A percentile compares a stretch with the other conserved stretches of the same genome.
Evolutionary conservation across 225 moss, liverwort and hornwort species (phyloP).

Genomic region (Physcomitrellopsis africana): DNA sequence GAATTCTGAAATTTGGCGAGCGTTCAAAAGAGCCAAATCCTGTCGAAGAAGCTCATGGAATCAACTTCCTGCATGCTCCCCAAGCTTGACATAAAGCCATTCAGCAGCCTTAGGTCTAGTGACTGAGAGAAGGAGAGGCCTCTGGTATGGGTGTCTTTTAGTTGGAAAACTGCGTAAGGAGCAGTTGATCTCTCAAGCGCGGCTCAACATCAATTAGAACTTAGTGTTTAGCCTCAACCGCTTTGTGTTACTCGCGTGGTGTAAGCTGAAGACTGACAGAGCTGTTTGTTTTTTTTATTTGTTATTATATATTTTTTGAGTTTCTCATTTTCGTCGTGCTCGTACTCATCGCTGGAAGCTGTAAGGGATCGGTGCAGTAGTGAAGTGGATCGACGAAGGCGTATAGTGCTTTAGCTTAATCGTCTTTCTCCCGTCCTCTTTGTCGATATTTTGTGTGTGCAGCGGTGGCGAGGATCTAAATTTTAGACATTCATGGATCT

Average conservation of each 20-base stretch:
- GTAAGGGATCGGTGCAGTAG: too few species aligned
- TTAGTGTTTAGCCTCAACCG: too few species aligned
- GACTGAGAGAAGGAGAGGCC: not conserved
- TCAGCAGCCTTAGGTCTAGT: not conserved
- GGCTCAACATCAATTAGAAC: too few species aligned
- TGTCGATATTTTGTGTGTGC: not conserved
- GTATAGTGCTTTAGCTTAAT: not conserved
- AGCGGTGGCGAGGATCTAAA: not conserved
- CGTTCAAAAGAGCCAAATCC: not conserved
- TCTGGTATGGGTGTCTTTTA: not conserved
- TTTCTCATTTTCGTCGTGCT: too few species aligned
- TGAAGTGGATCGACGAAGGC: not conserved
- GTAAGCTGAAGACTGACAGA: too few species aligned
- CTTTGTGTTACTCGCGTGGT: too few species aligned
- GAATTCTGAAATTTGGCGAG: not conserved
- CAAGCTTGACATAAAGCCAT: not conserved
- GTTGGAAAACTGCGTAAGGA: not conserved
- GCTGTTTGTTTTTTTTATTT: too few species aligned
- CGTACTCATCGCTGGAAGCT: too few species aligned
- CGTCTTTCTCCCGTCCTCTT: not conserved
- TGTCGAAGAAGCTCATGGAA: not conserved
- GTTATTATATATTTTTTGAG: too few species aligned
- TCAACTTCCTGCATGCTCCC: not conserved
- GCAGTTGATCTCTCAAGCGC: not conserved
- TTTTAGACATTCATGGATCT: slow-evolving; percentile 8